A percentile compares a stretch with the other conserved stretches of the same genome.
Conservation (phyloP, 352 stramenopile species). For the Globisporangium iwayamae region DNA sequence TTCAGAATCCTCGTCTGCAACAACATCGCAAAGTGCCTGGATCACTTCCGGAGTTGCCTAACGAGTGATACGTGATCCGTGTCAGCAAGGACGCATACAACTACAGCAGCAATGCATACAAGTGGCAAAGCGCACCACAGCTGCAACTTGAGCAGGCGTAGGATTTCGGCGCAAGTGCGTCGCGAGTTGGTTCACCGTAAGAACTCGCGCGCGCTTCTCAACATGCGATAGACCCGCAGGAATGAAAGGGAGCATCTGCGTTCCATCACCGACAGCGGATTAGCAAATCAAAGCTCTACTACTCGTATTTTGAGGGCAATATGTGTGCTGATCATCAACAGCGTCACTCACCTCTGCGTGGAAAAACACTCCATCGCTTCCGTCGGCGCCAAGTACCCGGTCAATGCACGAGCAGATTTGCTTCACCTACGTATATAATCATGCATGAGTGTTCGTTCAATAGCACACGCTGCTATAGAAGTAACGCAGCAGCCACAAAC, state of each 20-base stretch:
- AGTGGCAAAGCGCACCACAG: constrained; percentile 37
- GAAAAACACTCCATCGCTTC: constrained; percentile 65
- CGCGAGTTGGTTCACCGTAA: constrained; percentile 75
- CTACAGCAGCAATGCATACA: not conserved
- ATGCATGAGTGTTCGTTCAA: not conserved
- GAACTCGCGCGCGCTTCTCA: constrained; percentile 50
- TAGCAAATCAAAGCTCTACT: not conserved
- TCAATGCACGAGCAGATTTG: constrained; percentile 71
- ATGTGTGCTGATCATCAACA: no score
- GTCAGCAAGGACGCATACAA: not conserved
- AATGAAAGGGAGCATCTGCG: constrained; percentile 74
- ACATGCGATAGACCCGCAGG: constrained; percentile 60
- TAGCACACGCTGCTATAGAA: not conserved
- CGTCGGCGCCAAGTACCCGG: constrained; percentile 57
- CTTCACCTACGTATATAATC: constrained; percentile 43
- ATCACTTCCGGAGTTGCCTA: constrained; percentile 50
- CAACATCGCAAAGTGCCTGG: constrained; percentile 46
- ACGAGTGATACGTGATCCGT: not conserved
- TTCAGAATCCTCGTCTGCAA: constrained; percentile 72
- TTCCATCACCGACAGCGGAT: not conserved
- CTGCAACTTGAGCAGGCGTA: constrained; percentile 39
- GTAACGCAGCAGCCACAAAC: not conserved
- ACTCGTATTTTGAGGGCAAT: not conserved
- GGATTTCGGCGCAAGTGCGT: constrained; percentile 54
- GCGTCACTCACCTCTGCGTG: constrained; percentile 36